Evolutionary conservation across 208 protist genomes (phyloP), one percentile per base, ranked within the genome.

Genomic region (Crithidia sp.): DNA sequence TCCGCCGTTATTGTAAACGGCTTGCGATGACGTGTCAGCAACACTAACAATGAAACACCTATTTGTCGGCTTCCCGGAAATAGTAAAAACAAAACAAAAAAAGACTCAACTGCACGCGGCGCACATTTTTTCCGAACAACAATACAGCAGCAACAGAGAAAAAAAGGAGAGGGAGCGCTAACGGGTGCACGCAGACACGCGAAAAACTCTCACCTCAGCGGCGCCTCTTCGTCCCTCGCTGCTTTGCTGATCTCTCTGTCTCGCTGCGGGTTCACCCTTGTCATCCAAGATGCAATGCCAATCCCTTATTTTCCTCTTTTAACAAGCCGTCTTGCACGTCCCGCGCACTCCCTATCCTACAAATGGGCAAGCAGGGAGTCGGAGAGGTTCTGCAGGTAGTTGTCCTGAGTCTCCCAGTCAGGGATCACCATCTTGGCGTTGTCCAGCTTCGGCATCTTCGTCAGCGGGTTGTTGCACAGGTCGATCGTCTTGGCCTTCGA

Each of bases 401-500:
- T 78, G 76, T 99, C 97, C 3, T 89, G 85, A 0, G 84, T 76
- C 12, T 89, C 88, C 97, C 98, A 98, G 37, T 96, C 86, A 5
- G 87, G 88, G 52, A 98, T 89, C 52, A 99, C 94, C 19, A 79
- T 79, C 75, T 88, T 89, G 0, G 97, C 98, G 63, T 92, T 96
- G 36, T 96, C 90, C 19, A 99, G 82, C 83, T 99, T 99, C 36
- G 96, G 93, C 77, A 93, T 94, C 76, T 99, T 99, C 0, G 97
- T 99, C 17, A 97, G 53, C 9, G 98, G 97, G 79, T 99, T 99
- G 83, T 99, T 99, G 85, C 97, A 99, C 44, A 99, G 76, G 81
- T 99, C 98, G 68, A 99, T 99, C 12, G 97, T 99, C 84, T 99
- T 99, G 12, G 98, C 97, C n/a, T 74, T 83, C 0, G 75, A 64